These are phyloP conservation scores for Penicillium bovifimosum DNA, from an alignment of 495 filamentous ascomycete genomes.

Conservation along the genomic window DNA sequence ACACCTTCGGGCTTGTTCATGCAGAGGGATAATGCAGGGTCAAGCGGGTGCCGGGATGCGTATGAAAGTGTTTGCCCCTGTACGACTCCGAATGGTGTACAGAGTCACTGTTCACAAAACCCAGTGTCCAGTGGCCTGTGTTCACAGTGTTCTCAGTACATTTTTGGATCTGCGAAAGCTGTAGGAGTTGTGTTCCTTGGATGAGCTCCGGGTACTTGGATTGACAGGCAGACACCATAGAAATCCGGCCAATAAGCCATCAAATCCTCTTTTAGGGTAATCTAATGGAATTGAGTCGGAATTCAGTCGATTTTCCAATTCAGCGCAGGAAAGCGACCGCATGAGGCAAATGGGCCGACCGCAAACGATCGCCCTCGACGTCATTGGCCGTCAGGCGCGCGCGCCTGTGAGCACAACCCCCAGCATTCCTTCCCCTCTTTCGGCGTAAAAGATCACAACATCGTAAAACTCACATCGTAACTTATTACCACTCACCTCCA, in stretches of 20 bases:
- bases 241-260: background rate
- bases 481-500: background rate
- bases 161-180: background rate
- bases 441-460: background rate
- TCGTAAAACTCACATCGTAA: too few relatives aligned
- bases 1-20: background rate
- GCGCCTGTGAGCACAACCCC: slow-evolving; percentile 2
- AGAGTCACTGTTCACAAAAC: background rate
- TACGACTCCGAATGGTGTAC: background rate
- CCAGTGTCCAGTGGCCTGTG: too few relatives aligned
- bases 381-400: slow-evolving; percentile 25
- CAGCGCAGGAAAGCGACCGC: background rate
- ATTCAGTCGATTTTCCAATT: background rate
- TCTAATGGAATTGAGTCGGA: background rate
- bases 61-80: background rate
- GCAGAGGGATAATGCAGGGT: background rate
- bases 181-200: background rate
- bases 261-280: too few relatives aligned
- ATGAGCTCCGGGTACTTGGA: background rate
- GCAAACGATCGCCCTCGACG: slow-evolving; percentile 25
- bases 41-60: background rate
- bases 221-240: background rate
- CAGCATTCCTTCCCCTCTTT: background rate
- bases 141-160: background rate
- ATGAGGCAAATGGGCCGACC: background rate